Base-by-base conservation (phyloP, 2,329 filamentous ascomycete species). In the Tolypocladium ovalisporum region DNA sequence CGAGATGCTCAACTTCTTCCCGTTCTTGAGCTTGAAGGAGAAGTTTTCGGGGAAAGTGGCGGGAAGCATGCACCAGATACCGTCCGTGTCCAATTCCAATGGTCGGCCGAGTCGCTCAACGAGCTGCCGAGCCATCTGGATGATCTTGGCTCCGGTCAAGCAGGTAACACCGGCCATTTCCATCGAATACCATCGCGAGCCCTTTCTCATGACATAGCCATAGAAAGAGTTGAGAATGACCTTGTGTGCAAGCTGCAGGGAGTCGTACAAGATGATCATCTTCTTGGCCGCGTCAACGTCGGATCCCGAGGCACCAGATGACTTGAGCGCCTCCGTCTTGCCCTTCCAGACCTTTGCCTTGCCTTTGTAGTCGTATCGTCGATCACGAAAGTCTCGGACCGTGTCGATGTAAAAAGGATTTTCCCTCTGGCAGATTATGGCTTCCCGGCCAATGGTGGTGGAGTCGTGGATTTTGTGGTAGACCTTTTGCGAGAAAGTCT, bases 181-280 rank as follows among this genome's bases (percentile, higher is more conserved):
- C 82, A 99, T 87, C 22, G 94, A 99, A 70, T 99, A 99, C 94
- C 94, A 99, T 57, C 94, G 85, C 40, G 94, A 99, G 37, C 94
- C 94, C 71, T 99, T 99, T 76, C 94, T 83, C 94, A 99, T 99
- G 70, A 97, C 94, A 69, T 99, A 99, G 62, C 94, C 94, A 65
- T 99, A 99, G 77, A 99, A 99, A 57, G 91, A 96, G 77, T 99
- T 99, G 57, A 99, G 72, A 79, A 99, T 99, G 75, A 99, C 94
- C 71, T 99, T 99, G 78, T 99, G 94, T 0, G 94, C 94, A 65
- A 99, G 79, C 71, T 99, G 95, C 58, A 99, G 78, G 0, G 94
- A 99, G 70, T 99, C 94, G 70, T 90, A 99, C 5, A 99, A 75
- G 53, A 97, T 81, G 57, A 97, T 94, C 95, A 99, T 99, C 78